Base-by-base conservation (phyloP, 75 land plant genomes). In the Cunninghamia lanceolata region DNA sequence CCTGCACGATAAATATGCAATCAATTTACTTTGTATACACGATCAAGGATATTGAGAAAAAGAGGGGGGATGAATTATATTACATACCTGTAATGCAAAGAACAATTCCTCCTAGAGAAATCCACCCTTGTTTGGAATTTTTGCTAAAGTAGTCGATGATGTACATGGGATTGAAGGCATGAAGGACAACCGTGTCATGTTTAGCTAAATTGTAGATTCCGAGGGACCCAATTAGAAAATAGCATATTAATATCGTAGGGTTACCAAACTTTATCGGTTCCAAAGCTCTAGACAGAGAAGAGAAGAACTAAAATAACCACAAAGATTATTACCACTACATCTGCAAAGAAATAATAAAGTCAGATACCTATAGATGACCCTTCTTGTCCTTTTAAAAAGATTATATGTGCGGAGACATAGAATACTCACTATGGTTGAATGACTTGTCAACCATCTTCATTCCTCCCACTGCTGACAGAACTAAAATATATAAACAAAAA, bases 381-480 rank as follows among this genome's bases (percentile, higher is more conserved):
- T n/a, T n/a, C n/a, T n/a, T n/a, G n/a, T n/a, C n/a, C n/a, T n/a
- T 32, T 11, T 35, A 17, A 40, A 82, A 43, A 50, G 15, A 30
- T 28, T 35, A 8, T 25, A 3, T 3, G 45, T 35, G 8, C 0
- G 21, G 1, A 36, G 2, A 13, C 8, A 42, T 17, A 1, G 7
- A 38, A 21, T 38, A 39, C 79, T 76, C 40, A 76, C 79, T 42
- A 25, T 76, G 79, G 43, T 6, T 76, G 21, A 76, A 17, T 9
- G 79, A 76, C 0, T 76, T 76, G 79, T 76, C 79, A 0, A 76
- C 94, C 82, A 90, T 91, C 75, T 86, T 92, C 28, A 96, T 85
- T 6, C 97, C 96, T 91, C 87, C 91, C 77, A 96, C 93, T 84
- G 97, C 97, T 77, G 96, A 91, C 88, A 92, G 86, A 35, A 96